A percentile compares a stretch with the other conserved stretches of the same genome.
Conservation (phyloP, 495 filamentous ascomycete genomes). For the Penicillium canariense region DNA sequence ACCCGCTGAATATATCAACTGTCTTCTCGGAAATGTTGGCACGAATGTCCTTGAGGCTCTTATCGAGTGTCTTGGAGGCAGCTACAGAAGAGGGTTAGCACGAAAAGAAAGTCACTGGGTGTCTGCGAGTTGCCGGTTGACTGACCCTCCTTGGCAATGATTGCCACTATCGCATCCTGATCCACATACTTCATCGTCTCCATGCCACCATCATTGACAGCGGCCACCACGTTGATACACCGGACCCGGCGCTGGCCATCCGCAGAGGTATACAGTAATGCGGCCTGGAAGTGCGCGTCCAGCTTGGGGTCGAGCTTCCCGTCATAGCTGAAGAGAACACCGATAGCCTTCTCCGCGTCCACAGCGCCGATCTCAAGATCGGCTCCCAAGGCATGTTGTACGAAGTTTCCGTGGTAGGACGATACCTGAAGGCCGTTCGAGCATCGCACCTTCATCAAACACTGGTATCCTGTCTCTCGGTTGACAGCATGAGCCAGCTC, state of each 20-base stretch:
- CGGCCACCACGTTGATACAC: slow-evolving; percentile 90
- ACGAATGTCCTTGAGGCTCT: slow-evolving; percentile 83
- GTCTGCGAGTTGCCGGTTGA: slow-evolving; percentile 1
- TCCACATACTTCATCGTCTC: slow-evolving; percentile 90
- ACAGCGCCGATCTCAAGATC: slow-evolving; percentile 93
- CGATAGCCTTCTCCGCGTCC: slow-evolving; percentile 90
- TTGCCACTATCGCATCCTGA: slow-evolving; percentile 84
- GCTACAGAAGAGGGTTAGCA: slow-evolving; percentile 40
- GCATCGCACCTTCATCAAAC: slow-evolving; percentile 97
- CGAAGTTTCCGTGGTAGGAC: slow-evolving; percentile 91
- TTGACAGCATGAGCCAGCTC: slow-evolving; percentile 88
- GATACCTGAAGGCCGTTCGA: slow-evolving; percentile 94
- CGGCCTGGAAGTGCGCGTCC: slow-evolving; percentile 97
- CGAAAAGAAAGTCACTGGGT: slow-evolving; percentile 5
- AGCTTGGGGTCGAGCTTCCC: slow-evolving; percentile 95
- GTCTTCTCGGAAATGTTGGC: slow-evolving; percentile 83
- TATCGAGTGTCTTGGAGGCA: slow-evolving; percentile 75
- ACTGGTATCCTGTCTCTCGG: slow-evolving; percentile 92
- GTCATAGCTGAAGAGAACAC: slow-evolving; percentile 92
- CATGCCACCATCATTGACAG: slow-evolving; percentile 76
- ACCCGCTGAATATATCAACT: slow-evolving; percentile 89
- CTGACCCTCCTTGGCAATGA: slow-evolving; percentile 84
- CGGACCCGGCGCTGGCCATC: slow-evolving; percentile 86
- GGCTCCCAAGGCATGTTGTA: slow-evolving; percentile 89
- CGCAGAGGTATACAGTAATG: slow-evolving; percentile 89